Conservation (phyloP, 202 grass and related monocot species). For the Sporobolus alterniflorus region DNA sequence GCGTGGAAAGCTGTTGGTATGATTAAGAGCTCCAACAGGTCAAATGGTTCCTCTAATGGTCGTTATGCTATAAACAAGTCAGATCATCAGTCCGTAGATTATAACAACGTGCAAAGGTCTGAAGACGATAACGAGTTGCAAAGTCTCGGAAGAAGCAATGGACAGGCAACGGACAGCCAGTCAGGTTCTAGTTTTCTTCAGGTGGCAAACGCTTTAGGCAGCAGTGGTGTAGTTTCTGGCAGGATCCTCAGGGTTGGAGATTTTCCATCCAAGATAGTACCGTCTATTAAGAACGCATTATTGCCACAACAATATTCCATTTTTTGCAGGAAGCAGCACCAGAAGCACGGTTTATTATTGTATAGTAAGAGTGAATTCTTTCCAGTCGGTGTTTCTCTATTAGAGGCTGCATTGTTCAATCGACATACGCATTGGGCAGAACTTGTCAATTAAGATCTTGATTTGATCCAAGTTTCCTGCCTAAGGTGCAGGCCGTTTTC, state of each 20-base stretch:
- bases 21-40: constrained; percentile 49
- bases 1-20: constrained; percentile 85
- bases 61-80: not conserved
- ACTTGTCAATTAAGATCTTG: constrained; percentile 2
- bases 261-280: constrained; percentile 5
- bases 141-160: constrained; percentile 23
- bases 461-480: constrained; percentile 19
- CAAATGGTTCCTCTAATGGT: constrained; percentile 39
- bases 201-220: constrained; percentile 43
- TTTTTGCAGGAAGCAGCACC: constrained; percentile 52
- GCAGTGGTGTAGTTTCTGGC: constrained; percentile 15
- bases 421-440: not conserved
- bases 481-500: constrained; percentile 41
- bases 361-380: constrained; percentile 43
- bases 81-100: constrained; percentile 17
- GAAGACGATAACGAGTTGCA: constrained; percentile 32
- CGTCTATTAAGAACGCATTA: not conserved
- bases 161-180: constrained; percentile 28
- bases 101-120: constrained; percentile 25
- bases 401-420: constrained; percentile 33
- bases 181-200: constrained; percentile 45
- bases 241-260: constrained; percentile 9
- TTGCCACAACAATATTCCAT: constrained; percentile 30
- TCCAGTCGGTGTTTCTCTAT: constrained; percentile 51
- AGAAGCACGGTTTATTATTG: constrained; percentile 35